Evolutionary conservation across 495 filamentous ascomycete genomes (phyloP), one percentile per base, ranked within the genome.

Genomic region (Aspergillus affinis): DNA sequence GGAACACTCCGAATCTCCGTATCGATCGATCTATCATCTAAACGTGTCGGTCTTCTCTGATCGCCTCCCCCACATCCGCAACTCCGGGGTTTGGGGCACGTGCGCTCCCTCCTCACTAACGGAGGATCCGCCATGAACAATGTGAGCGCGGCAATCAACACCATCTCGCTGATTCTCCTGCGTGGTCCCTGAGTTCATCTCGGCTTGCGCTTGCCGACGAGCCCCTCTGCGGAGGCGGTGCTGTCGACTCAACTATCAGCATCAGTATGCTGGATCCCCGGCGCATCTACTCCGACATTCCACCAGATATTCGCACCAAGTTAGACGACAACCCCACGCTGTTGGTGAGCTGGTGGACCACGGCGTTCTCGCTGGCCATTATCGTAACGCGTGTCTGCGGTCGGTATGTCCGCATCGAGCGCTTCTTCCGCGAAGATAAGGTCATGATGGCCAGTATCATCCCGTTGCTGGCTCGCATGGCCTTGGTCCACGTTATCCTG

Each of bases 331-430:
- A 91, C 61, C 86, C 91, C 21, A 92, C 90, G 0, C 81, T 98
- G 46, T 79, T 97, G 55, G 91, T 94, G 66, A 93, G 89, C 69
- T 97, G 92, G 90, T 97, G 94, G 94, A 91, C 90, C 59, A 95
- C 92, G 8, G 78, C 77, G 7, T 94, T 95, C 68, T 90, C 91
- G 32, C 75, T 92, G 51, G 81, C 83, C 44, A 89, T 97, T 61
- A 96, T 98, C 60, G 59, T 91, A 18, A 78, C 91, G 30, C 84
- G 94, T 0, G 71, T 97, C 10, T 73, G 69, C 57, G 93, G 94
- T 21, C 87, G 94, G 45, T 93, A 91, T 68, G 77, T 92, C 8
- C 82, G 94, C 26, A 90, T 88, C 29, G 87, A 96, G 69, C 84
- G 79, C 62, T 81, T 97, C 36, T 97, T 97, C 57, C 72, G 77